Percentiles rank a stretch among this genome's conserved stretches.
Evolutionary conservation across 2,329 filamentous ascomycete genomes (phyloP).

Genomic region (Chlorencoelia australis): DNA sequence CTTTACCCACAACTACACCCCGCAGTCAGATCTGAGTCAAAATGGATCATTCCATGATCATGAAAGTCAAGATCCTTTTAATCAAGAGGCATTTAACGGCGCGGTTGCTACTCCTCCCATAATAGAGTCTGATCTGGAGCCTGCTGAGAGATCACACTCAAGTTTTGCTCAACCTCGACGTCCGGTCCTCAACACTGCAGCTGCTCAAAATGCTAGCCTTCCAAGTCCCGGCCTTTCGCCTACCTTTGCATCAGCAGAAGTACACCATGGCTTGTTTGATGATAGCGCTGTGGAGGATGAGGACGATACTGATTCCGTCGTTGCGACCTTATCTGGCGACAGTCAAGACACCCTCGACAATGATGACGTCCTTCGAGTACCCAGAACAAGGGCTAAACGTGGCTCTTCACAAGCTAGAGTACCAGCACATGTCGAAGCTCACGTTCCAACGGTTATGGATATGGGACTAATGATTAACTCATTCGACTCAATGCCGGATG

Average conservation of each 20-base stretch:
- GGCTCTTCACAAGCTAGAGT: slow-evolving; percentile 18
- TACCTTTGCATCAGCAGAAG: slow-evolving; percentile 63
- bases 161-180: slow-evolving; percentile 38
- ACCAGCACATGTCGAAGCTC: slow-evolving; percentile 19
- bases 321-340: slow-evolving; percentile 20
- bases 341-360: slow-evolving; percentile 20
- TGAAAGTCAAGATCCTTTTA: slow-evolving; percentile 11
- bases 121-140: slow-evolving; percentile 60
- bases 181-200: slow-evolving; percentile 54
- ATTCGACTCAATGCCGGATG: slow-evolving; percentile 82
- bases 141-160: slow-evolving; percentile 42
- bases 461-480: slow-evolving; percentile 79
- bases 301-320: slow-evolving; percentile 30
- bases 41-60: slow-evolving; percentile 23
- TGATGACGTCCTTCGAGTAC: slow-evolving; percentile 8
- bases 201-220: slow-evolving; percentile 79
- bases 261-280: slow-evolving; percentile 33
- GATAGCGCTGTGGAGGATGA: slow-evolving; percentile 28
- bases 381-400: slow-evolving; percentile 33
- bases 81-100: slow-evolving; percentile 46
- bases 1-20: slow-evolving; percentile 34
- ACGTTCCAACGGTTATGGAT: slow-evolving; percentile 49
- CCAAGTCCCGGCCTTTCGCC: slow-evolving; percentile 93
- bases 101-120: slow-evolving; percentile 66
- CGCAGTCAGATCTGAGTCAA: slow-evolving; percentile 37